Base-by-base conservation (phyloP, 2,329 filamentous ascomycete species). In the Ophiostoma pallidulum region DNA sequence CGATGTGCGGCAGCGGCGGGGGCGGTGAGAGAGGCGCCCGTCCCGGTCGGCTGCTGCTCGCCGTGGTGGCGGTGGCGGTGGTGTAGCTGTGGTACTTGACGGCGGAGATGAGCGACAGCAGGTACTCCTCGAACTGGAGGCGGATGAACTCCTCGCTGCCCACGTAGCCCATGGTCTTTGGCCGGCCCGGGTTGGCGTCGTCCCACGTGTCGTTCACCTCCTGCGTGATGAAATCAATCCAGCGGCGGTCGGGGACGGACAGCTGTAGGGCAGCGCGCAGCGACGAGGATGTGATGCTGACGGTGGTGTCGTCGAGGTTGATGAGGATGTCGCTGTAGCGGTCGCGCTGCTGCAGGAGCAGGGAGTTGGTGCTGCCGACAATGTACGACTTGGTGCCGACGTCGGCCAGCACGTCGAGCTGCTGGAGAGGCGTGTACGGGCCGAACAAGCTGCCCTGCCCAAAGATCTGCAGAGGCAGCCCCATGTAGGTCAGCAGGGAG, bases 91-190 rank as follows among this genome's bases (percentile, higher is more conserved):
- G 89, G 62, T 94, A 97, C 62, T 96, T 96, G 56, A 90, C 84
- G 0, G 86, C 81, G 0, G 90, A 86, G 37, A 97, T 78, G 53
- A 98, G 75, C 0, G 89, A 87, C 20, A 97, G 75, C 6, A 98
- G 76, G 61, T 98, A 98, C 59, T 96, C 90, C 66, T 98, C 92
- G 53, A 98, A 98, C 59, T 97, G 91, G 35, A 96, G 78, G 26
- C 92, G 80, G 57, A 98, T 98, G 60, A 96, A 96, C 62, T 97
- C 92, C 66, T 98, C 92, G 53, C 89, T 96, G 26, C 92, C 92
- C 32, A 88, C 82, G 60, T 96, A 98, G 26, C 90, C 90, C 72
- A 96, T 83, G 2, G 88, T 94, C 59, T 89, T 96, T n/a, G 92
- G 92, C 41, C 86, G 77, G 53, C 80, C 79, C 0, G 92, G 92